These are phyloP conservation scores for Aspergillus novofumigatus DNA, from an alignment of 2,329 filamentous ascomycete species.

Conservation along the genomic window DNA sequence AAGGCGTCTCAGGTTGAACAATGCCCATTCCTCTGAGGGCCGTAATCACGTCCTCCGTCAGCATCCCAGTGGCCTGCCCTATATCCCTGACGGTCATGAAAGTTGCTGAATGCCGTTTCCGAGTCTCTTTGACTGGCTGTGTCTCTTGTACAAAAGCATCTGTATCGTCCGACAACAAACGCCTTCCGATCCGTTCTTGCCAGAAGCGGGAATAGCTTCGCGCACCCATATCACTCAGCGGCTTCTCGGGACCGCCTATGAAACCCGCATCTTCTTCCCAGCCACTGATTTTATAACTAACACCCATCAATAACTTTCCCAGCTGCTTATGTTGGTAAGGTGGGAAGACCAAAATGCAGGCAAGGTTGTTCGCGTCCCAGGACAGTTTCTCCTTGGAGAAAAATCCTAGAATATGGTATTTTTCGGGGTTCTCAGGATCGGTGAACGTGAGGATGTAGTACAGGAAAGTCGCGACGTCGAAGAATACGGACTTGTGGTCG, in stretches of 20 bases:
- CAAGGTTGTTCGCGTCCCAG: constrained; percentile 97
- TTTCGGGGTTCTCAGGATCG: constrained; percentile 41
- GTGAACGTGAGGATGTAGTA: constrained; percentile 88
- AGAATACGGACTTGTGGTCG: constrained; percentile 97
- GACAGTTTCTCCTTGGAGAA: constrained; percentile 99
- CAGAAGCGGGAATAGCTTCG: constrained; percentile 83
- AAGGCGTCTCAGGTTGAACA: constrained; percentile 48
- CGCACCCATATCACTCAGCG: constrained; percentile 78
- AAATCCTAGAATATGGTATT: constrained; percentile 75
- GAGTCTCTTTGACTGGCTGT: constrained; percentile 34
- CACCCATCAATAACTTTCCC: constrained; percentile 82
- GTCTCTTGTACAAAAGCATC: constrained; percentile 28
- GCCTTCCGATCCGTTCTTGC: constrained; percentile 78
- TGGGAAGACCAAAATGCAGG: constrained; percentile 92
- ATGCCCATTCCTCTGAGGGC: constrained; percentile 78
- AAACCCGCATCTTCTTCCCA: constrained; percentile 63
- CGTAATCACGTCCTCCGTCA: constrained; percentile 74
- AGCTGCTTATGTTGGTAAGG: constrained; percentile 91
- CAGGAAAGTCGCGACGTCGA: constrained; percentile 89
- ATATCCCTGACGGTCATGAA: constrained; percentile 65
- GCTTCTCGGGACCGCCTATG: constrained; percentile 89
- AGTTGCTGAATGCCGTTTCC: constrained; percentile 42
- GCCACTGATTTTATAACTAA: constrained; percentile 86
- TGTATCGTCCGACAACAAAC: constrained; percentile 45
- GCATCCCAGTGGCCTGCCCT: constrained; percentile 75